phyloP scores from a whole-genome alignment of 768 basidiomycete species.

The Boletus barrowsii region DNA sequence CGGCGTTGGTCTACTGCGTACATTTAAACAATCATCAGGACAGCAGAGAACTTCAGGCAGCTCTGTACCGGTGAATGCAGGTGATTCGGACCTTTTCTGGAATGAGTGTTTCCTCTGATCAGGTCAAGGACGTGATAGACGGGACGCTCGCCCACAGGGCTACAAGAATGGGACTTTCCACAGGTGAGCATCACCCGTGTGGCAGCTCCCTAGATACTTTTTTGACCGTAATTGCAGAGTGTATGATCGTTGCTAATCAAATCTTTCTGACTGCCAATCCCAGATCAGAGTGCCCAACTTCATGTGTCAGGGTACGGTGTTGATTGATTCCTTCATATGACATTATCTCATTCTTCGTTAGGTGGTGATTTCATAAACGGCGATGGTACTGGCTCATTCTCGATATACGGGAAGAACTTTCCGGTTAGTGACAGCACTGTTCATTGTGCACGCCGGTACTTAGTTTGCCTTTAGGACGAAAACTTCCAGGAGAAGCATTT shows the following conservation, averaged over 20 bases:
- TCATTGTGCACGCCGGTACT: not conserved
- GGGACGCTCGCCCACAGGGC: slow-evolving; percentile 80
- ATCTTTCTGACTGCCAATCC: slow-evolving; percentile 3
- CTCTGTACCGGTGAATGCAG: slow-evolving; percentile 96
- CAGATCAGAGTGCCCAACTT: slow-evolving; percentile 75
- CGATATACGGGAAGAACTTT: slow-evolving; percentile 95
- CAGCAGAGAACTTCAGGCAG: slow-evolving; percentile 97
- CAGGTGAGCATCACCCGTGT: slow-evolving; percentile 50
- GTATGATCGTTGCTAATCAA: slow-evolving; percentile 40
- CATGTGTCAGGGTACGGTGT: slow-evolving; percentile 82
- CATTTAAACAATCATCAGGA: slow-evolving; percentile 46
- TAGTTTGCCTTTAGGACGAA: slow-evolving; percentile 65
- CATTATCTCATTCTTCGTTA: slow-evolving; percentile 24
- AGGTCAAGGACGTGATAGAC: slow-evolving; percentile 18
- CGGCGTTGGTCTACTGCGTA: not conserved
- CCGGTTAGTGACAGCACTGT: slow-evolving; percentile 49
- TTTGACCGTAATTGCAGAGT: slow-evolving; percentile 48
- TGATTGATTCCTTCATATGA: not conserved
- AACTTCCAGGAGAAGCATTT: slow-evolving; percentile 91
- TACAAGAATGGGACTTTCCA: slow-evolving; percentile 93
- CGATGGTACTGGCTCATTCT: slow-evolving; percentile 94
- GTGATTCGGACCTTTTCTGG: slow-evolving; percentile 38
- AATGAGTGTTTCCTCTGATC: slow-evolving; percentile 4
- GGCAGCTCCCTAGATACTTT: slow-evolving; percentile 1
- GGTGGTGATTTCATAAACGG: slow-evolving; percentile 94